Conservation (phyloP, 345 rosid species). For the Corchorus capsularis region DNA sequence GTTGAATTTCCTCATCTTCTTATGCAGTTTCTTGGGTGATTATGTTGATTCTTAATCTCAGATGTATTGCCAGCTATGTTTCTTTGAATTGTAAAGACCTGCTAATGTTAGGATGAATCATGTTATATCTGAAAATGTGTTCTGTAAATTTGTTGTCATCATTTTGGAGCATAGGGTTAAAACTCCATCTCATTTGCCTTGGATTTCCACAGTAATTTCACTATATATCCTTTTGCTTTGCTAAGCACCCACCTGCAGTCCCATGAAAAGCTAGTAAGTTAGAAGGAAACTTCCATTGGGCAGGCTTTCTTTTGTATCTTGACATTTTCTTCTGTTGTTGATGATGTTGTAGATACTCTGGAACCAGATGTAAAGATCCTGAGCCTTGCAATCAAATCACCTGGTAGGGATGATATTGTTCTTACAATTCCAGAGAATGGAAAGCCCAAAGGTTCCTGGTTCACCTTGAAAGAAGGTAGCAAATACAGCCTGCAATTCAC, state of each 20-base stretch:
- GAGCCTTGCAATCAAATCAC: slow-evolving; percentile 64
- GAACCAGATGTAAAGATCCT: slow-evolving; percentile 88
- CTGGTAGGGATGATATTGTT: slow-evolving; percentile 72
- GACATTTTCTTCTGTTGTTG: slow-evolving; percentile 21
- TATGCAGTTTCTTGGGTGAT: no score
- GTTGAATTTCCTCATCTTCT: not conserved
- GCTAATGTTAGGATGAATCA: no score
- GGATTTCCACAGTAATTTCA: not conserved
- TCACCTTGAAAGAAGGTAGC: slow-evolving; percentile 87
- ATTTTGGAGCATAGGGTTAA: no score
- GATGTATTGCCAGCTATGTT: no score
- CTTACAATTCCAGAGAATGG: slow-evolving; percentile 64
- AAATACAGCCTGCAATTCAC: slow-evolving; percentile 64
- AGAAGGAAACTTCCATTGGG: not conserved
- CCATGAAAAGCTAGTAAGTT: not conserved
- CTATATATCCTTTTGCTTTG: not conserved
- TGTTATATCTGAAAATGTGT: no score
- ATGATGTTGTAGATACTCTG: slow-evolving; percentile 52
- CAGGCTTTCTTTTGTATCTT: not conserved
- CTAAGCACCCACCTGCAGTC: not conserved
- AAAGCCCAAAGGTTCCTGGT: slow-evolving; percentile 79
- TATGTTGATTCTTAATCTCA: no score
- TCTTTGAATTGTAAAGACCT: no score
- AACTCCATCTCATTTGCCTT: not conserved
- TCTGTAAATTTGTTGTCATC: no score